These are phyloP conservation scores for Lachancea cidri DNA, from an alignment of 805 yeast genomes.

Conservation along the genomic window DNA sequence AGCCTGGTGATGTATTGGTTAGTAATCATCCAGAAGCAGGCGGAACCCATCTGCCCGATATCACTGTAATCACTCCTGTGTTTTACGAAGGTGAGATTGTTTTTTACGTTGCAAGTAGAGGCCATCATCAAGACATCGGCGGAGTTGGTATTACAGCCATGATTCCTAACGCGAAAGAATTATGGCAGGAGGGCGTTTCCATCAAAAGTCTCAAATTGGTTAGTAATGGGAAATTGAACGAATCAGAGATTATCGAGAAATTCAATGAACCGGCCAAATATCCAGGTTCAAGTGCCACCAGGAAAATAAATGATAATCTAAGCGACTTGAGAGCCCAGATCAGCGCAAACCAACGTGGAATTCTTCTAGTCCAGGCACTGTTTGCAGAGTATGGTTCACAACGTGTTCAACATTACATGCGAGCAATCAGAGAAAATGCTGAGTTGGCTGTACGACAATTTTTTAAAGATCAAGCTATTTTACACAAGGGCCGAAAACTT, in stretches of 20 bases:
- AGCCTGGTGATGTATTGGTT: conserved; percentile 69
- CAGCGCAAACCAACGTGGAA: conserved; percentile 86
- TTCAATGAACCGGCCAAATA: conserved; percentile 69
- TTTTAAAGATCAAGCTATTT: conserved; percentile 35
- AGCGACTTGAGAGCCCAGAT: conserved; percentile 82
- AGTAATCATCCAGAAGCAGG: conserved; percentile 81
- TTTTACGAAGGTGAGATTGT: conserved; percentile 57
- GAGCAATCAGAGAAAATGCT: conserved; percentile 76
- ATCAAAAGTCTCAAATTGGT: conserved; percentile 76
- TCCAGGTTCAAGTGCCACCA: conserved; percentile 87
- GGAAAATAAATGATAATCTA: conserved; percentile 77
- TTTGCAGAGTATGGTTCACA: conserved; percentile 57
- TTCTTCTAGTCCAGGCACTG: conserved; percentile 53
- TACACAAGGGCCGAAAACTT: conserved; percentile 41
- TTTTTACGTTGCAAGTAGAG: conserved; percentile 89
- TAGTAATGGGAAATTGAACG: conserved; percentile 66
- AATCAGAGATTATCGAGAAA: conserved; percentile 57
- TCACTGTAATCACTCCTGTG: conserved; percentile 89
- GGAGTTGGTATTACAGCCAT: conserved; percentile 88
- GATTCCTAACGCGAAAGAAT: conserved; percentile 85
- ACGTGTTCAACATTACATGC: conserved; percentile 68
- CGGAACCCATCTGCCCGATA: conserved; percentile 87
- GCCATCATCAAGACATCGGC: conserved; percentile 96
- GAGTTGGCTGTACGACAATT: conserved; percentile 53
- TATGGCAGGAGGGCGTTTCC: conserved; percentile 89